phyloP scores from a whole-genome alignment of 441 rosid genomes.

The Metrosideros polymorpha region DNA sequence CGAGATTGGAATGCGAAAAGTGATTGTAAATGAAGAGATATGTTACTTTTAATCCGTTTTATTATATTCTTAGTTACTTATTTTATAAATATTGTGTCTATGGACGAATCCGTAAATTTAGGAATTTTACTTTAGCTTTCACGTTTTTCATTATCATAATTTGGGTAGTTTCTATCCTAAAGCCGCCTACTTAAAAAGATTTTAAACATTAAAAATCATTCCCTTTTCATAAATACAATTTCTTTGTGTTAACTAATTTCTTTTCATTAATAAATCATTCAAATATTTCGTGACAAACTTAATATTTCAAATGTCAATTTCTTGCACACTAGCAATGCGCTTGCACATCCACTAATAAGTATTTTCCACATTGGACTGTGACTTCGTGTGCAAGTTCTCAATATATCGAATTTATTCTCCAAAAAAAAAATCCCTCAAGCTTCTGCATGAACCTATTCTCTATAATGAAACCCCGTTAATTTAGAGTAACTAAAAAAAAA shows the following conservation, averaged over 20 bases:
- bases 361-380: too few species aligned
- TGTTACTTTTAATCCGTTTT: background rate
- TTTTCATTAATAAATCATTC: background rate
- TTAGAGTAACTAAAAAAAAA: background rate
- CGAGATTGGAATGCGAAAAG: background rate
- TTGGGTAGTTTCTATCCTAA: background rate
- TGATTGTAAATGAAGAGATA: background rate
- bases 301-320: background rate
- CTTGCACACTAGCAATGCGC: background rate
- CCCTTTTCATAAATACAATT: background rate
- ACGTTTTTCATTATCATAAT: background rate
- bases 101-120: background rate
- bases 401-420: too few species aligned
- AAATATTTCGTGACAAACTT: background rate
- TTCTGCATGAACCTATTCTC: background rate
- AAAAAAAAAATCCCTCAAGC: background rate
- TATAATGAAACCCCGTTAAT: background rate
- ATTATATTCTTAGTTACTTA: background rate
- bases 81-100: background rate
- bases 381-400: too few species aligned
- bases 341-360: background rate
- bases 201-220: background rate
- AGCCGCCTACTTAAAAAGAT: background rate
- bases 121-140: background rate
- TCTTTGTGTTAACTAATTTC: background rate